Percentiles rank a stretch among this genome's conserved stretches.
Evolutionary conservation across 2,329 filamentous ascomycete genomes (phyloP).

Genomic region (Colletotrichum sp.): DNA sequence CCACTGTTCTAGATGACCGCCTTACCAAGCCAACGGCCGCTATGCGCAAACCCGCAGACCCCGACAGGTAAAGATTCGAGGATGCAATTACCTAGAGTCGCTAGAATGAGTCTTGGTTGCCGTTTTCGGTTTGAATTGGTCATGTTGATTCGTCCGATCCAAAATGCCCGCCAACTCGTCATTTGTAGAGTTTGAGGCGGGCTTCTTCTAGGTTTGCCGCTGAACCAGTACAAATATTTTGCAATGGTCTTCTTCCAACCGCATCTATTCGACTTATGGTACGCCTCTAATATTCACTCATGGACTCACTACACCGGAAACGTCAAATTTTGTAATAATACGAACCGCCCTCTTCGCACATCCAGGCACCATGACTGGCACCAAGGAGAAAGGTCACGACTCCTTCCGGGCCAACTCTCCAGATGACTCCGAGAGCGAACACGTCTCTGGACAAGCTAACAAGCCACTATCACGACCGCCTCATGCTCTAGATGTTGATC

Average conservation of each 20-base stretch:
- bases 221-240: not conserved
- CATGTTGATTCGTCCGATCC: not conserved
- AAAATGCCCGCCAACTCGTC: not conserved
- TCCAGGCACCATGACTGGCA: not conserved
- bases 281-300: not conserved
- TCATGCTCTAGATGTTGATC: conserved; percentile 61
- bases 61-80: not conserved
- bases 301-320: not conserved
- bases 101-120: conserved; percentile 8
- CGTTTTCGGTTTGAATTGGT: not conserved
- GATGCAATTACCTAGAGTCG: not conserved
- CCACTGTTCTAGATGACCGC: not conserved
- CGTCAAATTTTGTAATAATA: not conserved
- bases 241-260: not conserved
- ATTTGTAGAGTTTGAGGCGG: not conserved
- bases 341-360: not conserved
- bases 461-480: conserved; percentile 64
- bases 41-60: not conserved
- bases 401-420: not conserved
- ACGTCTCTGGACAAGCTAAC: conserved; percentile 48
- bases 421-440: conserved; percentile 16
- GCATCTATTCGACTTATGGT: not conserved
- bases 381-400: not conserved
- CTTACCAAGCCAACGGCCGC: not conserved
- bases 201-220: not conserved